A percentile compares a stretch with the other conserved stretches of the same genome.
These are phyloP conservation scores for Dictyostelium capitatum DNA, from an alignment of 78 protist genomes.

Conservation along the genomic window DNA sequence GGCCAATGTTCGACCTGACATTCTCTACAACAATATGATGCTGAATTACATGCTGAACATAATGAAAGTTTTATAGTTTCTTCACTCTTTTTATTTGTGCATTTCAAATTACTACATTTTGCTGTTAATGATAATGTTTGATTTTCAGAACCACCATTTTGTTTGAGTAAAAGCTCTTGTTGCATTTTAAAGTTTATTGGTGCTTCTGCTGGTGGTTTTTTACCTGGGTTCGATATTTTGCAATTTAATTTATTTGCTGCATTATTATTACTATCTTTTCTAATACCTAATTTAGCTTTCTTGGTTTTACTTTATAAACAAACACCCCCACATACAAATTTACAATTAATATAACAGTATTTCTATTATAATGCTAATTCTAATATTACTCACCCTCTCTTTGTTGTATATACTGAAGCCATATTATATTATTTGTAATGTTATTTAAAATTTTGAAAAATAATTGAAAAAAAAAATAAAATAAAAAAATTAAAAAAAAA, in stretches of 20 bases:
- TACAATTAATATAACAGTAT: too few species aligned
- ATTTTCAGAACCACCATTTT: not conserved
- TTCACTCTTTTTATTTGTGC: not conserved
- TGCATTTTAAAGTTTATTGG: not conserved
- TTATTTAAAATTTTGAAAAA: not conserved
- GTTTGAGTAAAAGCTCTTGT: not conserved
- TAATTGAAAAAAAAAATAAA: too few species aligned
- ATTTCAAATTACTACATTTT: not conserved
- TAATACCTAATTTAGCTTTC: constrained; percentile 64
- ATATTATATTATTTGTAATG: not conserved
- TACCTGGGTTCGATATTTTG: not conserved
- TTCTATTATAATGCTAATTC: too few species aligned
- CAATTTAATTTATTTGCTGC: constrained; percentile 46
- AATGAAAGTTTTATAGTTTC: not conserved
- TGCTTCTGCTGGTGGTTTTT: constrained; percentile 23
- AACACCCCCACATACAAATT: too few species aligned
- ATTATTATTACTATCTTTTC: constrained; percentile 68
- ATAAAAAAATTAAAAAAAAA: too few species aligned
- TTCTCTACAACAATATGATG: constrained; percentile 51
- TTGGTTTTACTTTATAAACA: constrained; percentile 67
- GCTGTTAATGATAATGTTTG: not conserved
- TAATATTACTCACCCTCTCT: constrained; percentile 16
- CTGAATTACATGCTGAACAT: constrained; percentile 31
- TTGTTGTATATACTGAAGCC: constrained; percentile 79
- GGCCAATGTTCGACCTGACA: constrained; percentile 60